Conservation (phyloP, 257 asterid genomes). For the Henckelia pumila region DNA sequence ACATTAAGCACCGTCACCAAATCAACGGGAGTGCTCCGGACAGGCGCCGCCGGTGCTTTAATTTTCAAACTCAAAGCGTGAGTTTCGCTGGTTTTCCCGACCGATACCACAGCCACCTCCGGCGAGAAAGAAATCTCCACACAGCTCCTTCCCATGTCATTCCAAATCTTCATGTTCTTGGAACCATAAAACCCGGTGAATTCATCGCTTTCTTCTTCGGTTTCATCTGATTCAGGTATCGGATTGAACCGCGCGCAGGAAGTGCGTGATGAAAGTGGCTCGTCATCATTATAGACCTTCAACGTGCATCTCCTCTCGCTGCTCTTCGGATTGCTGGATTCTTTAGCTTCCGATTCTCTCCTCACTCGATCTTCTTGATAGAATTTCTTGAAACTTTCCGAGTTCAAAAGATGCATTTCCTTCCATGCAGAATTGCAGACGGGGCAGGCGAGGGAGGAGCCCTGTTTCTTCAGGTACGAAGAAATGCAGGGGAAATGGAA, state of each 20-base stretch:
- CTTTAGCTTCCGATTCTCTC: conserved; percentile 2
- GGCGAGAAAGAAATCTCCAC: conserved; percentile 58
- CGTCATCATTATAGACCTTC: conserved; percentile 90
- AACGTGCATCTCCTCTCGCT: conserved; percentile 27
- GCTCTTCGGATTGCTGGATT: conserved; percentile 14
- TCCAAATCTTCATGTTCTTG: conserved; percentile 28
- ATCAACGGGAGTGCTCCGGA: conserved; percentile 69
- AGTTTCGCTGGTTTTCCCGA: conserved; percentile 61
- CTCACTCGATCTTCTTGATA: conserved; percentile 6
- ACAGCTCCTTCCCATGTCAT: conserved; percentile 23
- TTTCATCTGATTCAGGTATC: conserved; percentile 83
- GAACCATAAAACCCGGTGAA: conserved; percentile 64
- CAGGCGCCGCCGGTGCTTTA: conserved; percentile 55
- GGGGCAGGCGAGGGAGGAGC: conserved; percentile 61
- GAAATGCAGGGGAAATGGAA: conserved; percentile 93
- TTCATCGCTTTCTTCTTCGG: conserved; percentile 70
- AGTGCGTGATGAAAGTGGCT: conserved; percentile 73
- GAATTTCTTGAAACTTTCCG: conserved; percentile 18
- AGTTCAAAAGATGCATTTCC: conserved; percentile 52
- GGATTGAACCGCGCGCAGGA: conserved; percentile 73
- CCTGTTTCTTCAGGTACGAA: conserved; percentile 61
- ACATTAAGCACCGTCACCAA: conserved; percentile 79
- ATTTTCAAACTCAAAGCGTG: conserved; percentile 66
- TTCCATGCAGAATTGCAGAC: conserved; percentile 70
- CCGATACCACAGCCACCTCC: conserved; percentile 73